A percentile compares a stretch with the other conserved stretches of the same genome.
Conservation (phyloP, 768 basidiomycete species). For the Infundibulicybe gibba region DNA sequence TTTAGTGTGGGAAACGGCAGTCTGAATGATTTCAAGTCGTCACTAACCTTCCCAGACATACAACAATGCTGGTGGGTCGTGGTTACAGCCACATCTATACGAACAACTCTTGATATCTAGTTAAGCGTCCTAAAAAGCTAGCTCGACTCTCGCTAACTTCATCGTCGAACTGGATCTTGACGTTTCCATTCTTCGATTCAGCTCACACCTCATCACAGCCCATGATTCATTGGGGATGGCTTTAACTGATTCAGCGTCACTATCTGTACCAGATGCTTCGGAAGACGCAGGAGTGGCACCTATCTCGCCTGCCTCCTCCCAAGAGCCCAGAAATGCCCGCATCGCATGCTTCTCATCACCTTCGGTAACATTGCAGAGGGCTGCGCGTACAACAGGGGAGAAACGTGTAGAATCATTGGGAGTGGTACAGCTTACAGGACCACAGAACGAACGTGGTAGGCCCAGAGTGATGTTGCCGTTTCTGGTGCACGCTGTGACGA, state of each 20-base stretch:
- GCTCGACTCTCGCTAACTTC: slow-evolving; percentile 13
- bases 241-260: background rate
- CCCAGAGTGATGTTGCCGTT: slow-evolving; percentile 19
- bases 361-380: slow-evolving; percentile 21
- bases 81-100: no score
- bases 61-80: no score
- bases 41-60: no score
- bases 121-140: no score
- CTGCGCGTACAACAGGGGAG: slow-evolving; percentile 21
- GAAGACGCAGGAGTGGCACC: no score
- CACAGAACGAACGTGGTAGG: slow-evolving; percentile 37
- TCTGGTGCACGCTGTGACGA: no score
- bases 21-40: no score
- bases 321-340: slow-evolving; percentile 1
- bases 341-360: slow-evolving; percentile 25
- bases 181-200: slow-evolving; percentile 29
- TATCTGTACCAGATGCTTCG: slow-evolving; percentile 1
- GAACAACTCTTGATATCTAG: no score
- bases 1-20: no score
- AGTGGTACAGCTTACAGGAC: slow-evolving; percentile 23
- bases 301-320: no score
- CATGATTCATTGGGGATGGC: slow-evolving; percentile 13
- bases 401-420: slow-evolving; percentile 22
- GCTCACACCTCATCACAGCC: slow-evolving; percentile 29
- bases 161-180: slow-evolving; percentile 31